Evolutionary conservation across 23 red algal genomes (phyloP), one percentile per base, ranked within the genome.

Genomic region (Gracilaria gracilis): DNA sequence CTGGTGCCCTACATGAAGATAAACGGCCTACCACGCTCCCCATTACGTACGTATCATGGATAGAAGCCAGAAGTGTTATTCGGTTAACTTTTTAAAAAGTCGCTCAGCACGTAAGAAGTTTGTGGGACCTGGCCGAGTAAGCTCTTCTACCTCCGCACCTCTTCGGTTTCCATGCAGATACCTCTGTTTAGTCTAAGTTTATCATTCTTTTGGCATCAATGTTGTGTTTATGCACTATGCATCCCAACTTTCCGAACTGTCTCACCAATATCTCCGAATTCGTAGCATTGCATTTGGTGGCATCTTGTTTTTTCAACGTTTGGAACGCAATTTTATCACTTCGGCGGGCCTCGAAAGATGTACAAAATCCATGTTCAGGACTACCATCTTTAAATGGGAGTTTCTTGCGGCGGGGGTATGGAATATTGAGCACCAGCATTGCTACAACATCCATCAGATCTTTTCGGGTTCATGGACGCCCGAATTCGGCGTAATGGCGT

Each of bases 391-490:
- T n/a, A n/a, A n/a, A n/a, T n/a, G n/a, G 8, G 7, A 11, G 7
- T 12, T 8, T 48, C 12, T 48, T 48, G 5, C 12, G 7, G 44
- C 44, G 7, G 12, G 5, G 44, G 7, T 23, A 28, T 8, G 36
- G 37, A 46, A 28, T n/a, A 8, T 9, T 49, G 3, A 39, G n/a
- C n/a, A 75, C 70, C 70, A 75, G 5, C 4, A 34, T 39, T 39
- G 11, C 70, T 39, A 75, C 70, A 5, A 34, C 42, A 75, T 75
- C 70, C 23, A n/a, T 49, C 5, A 75, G 35, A 21, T 75, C 70
- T 7, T 4, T 49, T 36, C 70, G 8, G 34, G 24, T 75, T 49
- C 11, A 28, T 36, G 70, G 70, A 9, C 42, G 5, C 42, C 70
- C 70, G 34, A 8, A 28, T 13, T 7, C 8, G 4, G 70, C 23